These are phyloP conservation scores for Aurifilum marmelostoma DNA, from an alignment of 2,329 filamentous ascomycete species.

Conservation along the genomic window DNA sequence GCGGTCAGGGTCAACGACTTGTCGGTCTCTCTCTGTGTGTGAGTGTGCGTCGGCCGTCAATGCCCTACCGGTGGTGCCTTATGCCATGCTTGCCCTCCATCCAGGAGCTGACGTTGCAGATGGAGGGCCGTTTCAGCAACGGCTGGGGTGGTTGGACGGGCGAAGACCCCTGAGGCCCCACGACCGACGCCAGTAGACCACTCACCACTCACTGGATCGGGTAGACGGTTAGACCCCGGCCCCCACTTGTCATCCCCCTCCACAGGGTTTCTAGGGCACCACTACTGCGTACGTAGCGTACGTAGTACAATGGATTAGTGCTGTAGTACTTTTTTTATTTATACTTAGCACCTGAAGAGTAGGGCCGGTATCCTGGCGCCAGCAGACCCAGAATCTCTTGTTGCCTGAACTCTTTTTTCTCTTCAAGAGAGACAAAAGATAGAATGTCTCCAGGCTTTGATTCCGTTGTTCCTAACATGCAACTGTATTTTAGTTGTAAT, in stretches of 20 bases:
- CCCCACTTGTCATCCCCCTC: not conserved
- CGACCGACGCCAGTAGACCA: not conserved
- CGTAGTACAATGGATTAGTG: not conserved
- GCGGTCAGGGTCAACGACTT: constrained; percentile 1
- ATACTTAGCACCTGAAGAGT: not conserved
- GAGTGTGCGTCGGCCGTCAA: constrained; percentile 8
- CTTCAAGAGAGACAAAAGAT: not conserved
- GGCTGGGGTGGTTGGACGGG: constrained; percentile 7
- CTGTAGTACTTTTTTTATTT: not conserved
- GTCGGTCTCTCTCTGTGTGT: not conserved
- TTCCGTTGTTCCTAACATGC: not conserved
- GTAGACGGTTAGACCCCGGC: constrained; percentile 10
- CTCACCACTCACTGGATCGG: not conserved
- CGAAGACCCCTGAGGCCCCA: constrained; percentile 4
- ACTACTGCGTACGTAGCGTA: not conserved
- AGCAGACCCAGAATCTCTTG: not conserved
- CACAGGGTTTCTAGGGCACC: not conserved
- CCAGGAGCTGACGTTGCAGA: constrained; percentile 15
- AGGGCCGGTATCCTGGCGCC: not conserved
- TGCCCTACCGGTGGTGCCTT: constrained; percentile 1
- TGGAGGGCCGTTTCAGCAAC: constrained; percentile 13
- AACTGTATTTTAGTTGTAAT: not conserved
- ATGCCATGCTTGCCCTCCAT: constrained; percentile 4
- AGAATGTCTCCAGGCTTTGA: not conserved
- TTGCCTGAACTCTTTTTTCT: not conserved